Evolutionary conservation across 164 flowering plant species (phyloP), one percentile per base, ranked within the genome.

Genomic region (Vitis rupestris): DNA sequence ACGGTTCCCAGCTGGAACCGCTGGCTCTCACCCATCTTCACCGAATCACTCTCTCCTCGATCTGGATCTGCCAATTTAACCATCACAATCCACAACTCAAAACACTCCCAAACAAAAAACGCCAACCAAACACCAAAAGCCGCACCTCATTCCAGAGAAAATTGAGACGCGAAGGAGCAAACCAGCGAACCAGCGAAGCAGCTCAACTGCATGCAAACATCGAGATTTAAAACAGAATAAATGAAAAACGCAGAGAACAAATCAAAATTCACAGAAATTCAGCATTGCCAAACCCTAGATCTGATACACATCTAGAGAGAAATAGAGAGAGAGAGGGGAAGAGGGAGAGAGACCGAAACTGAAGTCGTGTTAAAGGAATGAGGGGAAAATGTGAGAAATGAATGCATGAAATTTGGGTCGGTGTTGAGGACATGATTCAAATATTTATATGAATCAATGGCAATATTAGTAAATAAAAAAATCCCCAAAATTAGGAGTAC

Each of bases 1-100:
- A 86, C 63, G 16, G 91, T 89, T n/a, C 94, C 94, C 16, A 89
- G 84, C 81, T 86, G 94, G 73, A 86, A 87, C 71, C 78, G 57
- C 75, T 78, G 86, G 65, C 70, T 56, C 59, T 86, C 90, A 58
- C 83, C 75, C 91, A 89, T 87, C 73, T 81, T 79, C 54, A 9
- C 14, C 16, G 37, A 48, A 56, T 54, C 56, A 54, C 10, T 47
- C 51, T 13, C 50, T 51, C 16, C 65, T 44, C 64, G 50, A 70
- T 67, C 65, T 57, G 54, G 70, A 70, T 68, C 65, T 55, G 37
- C 10, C 49, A 17, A 51, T 31, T 51, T 31, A 51, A 6, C 13
- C 23, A n/a, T 5, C 55, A 60, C 17, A 59, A 52, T 29, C 16
- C 48, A 23, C 7, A 57, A 16, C 47, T 27, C 53, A 50, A 17